phyloP scores from a whole-genome alignment of 805 yeast species.

The Maudiozyma turicensis region DNA sequence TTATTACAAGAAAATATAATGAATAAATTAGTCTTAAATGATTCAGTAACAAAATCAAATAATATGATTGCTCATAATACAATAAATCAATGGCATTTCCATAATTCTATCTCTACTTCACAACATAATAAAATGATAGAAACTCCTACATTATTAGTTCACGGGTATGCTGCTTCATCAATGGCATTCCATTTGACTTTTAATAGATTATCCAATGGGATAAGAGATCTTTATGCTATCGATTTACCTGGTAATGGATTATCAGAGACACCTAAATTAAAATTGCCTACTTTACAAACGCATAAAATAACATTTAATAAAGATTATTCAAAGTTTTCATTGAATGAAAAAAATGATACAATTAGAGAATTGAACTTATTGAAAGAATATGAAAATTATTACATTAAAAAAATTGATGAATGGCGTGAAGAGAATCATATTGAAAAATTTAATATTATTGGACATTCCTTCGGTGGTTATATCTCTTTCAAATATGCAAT shows the following conservation, averaged over 20 bases:
- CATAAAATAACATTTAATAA: background rate
- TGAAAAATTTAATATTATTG: conserved; percentile 50
- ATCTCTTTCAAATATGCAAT: conserved; percentile 55
- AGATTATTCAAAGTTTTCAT: background rate
- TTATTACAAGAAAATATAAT: conserved; percentile 18
- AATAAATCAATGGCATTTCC: conserved; percentile 28
- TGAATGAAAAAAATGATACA: background rate
- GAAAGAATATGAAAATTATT: conserved; percentile 43
- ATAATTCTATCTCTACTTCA: conserved; percentile 13
- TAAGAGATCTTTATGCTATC: conserved; percentile 55
- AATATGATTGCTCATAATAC: conserved; percentile 12
- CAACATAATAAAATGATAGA: conserved; percentile 5
- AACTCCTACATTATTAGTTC: conserved; percentile 49
- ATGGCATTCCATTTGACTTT: conserved; percentile 73
- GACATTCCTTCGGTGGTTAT: conserved; percentile 77
- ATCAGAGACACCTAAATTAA: conserved; percentile 40
- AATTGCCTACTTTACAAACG: background rate
- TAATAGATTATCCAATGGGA: conserved; percentile 34
- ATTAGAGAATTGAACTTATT: conserved; percentile 7
- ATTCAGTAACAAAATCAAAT: conserved; percentile 7
- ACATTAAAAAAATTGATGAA: conserved; percentile 47
- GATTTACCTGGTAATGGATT: conserved; percentile 69
- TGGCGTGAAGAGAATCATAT: conserved; percentile 50
- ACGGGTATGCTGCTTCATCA: conserved; percentile 90
- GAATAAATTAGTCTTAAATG: conserved; percentile 6